phyloP scores from a whole-genome alignment of 2,329 filamentous ascomycete genomes.

The Ophiostoma novo-ulmi region DNA sequence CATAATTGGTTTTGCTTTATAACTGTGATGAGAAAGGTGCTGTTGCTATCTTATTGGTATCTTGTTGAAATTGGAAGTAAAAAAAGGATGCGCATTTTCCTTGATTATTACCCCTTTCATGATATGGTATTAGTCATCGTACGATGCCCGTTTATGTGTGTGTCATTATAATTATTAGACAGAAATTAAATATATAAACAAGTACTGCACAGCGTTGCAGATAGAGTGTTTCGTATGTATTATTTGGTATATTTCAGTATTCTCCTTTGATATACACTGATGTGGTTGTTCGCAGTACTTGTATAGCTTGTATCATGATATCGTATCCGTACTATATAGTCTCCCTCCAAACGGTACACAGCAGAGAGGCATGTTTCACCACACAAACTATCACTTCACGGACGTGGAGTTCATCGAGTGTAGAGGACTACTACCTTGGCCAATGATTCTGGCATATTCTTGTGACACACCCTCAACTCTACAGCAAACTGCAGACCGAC shows the following conservation, averaged over 20 bases:
- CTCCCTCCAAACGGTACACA: background rate
- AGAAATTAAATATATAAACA: background rate
- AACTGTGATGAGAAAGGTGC: too few relatives aligned
- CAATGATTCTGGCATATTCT: background rate
- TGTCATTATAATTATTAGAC: too few relatives aligned
- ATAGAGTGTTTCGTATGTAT: background rate
- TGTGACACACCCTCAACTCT: background rate
- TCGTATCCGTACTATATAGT: background rate
- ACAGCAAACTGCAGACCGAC: background rate
- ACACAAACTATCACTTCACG: background rate
- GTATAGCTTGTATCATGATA: too few relatives aligned
- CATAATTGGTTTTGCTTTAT: background rate
- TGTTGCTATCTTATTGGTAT: too few relatives aligned
- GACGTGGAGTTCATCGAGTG: background rate
- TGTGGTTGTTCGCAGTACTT: too few relatives aligned
- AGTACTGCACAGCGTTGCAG: background rate
- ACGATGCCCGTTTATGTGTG: too few relatives aligned
- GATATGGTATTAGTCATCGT: too few relatives aligned
- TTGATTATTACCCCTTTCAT: too few relatives aligned
- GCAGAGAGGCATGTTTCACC: background rate
- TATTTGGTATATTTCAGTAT: too few relatives aligned
- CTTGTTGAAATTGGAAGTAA: too few relatives aligned
- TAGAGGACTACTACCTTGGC: background rate
- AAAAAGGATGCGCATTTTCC: too few relatives aligned
- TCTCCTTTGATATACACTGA: too few relatives aligned